Evolutionary conservation across 208 protist species (phyloP).

Genomic region (Angomonas ambiguus): DNA sequence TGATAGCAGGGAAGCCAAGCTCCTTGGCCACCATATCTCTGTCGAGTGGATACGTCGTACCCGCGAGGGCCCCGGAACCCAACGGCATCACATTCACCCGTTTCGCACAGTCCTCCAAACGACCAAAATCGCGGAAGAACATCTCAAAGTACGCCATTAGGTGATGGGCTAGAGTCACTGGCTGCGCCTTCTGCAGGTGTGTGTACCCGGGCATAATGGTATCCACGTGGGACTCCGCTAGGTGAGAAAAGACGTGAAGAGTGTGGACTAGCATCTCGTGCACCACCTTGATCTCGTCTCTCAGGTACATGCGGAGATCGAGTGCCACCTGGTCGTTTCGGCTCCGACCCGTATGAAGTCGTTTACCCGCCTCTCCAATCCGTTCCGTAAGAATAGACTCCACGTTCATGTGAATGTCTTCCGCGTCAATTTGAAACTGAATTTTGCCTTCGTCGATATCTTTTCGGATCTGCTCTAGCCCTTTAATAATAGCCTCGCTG

Average conservation of each 20-base stretch:
- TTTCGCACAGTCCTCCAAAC: slow-evolving; percentile 17
- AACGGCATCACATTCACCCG: slow-evolving; percentile 28
- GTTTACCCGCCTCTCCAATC: slow-evolving; percentile 27
- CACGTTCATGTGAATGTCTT: slow-evolving; percentile 34
- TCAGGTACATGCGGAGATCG: slow-evolving; percentile 28
- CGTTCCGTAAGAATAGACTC: slow-evolving; percentile 26
- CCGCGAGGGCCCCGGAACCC: slow-evolving; percentile 20
- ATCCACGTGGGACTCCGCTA: slow-evolving; percentile 22
- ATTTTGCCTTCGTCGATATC: slow-evolving; percentile 24
- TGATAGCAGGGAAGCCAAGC: slow-evolving; percentile 20
- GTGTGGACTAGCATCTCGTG: slow-evolving; percentile 21
- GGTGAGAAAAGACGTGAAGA: slow-evolving; percentile 15
- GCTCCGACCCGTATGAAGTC: slow-evolving; percentile 29
- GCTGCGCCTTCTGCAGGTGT: slow-evolving; percentile 30
- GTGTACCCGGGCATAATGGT: slow-evolving; percentile 35
- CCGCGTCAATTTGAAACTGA: slow-evolving; percentile 19
- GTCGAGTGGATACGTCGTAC: slow-evolving; percentile 24
- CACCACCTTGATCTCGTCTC: slow-evolving; percentile 20
- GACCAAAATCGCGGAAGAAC: slow-evolving; percentile 23
- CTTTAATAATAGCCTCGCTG: slow-evolving; percentile 22
- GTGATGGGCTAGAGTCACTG: slow-evolving; percentile 29
- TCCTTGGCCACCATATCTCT: slow-evolving; percentile 18
- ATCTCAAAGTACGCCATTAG: slow-evolving; percentile 32
- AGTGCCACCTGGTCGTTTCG: slow-evolving; percentile 28
- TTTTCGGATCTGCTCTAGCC: slow-evolving; percentile 17